Conservation (phyloP, 192 early-diverging fungal genomes). For the Jimgerdemannia lactiflua region DNA sequence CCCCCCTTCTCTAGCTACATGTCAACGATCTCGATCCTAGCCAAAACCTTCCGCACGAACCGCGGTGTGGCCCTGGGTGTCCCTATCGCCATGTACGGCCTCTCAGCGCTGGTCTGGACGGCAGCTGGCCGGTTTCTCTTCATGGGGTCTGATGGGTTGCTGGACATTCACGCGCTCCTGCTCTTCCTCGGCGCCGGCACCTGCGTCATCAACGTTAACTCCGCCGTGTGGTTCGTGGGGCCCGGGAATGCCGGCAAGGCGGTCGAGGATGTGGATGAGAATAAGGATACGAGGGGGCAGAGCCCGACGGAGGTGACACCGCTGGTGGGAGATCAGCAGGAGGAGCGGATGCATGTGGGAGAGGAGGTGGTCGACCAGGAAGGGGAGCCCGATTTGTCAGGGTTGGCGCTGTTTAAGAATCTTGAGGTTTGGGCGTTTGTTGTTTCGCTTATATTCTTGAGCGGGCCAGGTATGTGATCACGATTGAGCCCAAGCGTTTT, state of each 20-base stretch:
- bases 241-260: no score
- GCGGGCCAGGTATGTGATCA: background rate
- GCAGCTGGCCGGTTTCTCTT: background rate
- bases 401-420: background rate
- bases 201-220: background rate
- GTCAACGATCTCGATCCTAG: background rate
- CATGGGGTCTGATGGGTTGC: background rate
- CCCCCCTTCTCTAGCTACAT: background rate
- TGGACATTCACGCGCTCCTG: background rate
- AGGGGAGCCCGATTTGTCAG: background rate
- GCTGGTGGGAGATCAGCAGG: no score
- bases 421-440: background rate
- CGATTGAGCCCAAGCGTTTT: no score
- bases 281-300: no score
- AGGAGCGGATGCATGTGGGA: no score
- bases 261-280: no score
- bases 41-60: background rate
- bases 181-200: background rate
- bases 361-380: background rate
- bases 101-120: background rate
- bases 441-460: background rate
- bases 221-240: no score
- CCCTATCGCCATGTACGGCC: constrained; percentile 1
- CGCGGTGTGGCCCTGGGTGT: background rate
- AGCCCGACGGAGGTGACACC: no score